Evolutionary conservation across 2,329 filamentous ascomycete species (phyloP).

Genomic region (Coniochaeta sp.): DNA sequence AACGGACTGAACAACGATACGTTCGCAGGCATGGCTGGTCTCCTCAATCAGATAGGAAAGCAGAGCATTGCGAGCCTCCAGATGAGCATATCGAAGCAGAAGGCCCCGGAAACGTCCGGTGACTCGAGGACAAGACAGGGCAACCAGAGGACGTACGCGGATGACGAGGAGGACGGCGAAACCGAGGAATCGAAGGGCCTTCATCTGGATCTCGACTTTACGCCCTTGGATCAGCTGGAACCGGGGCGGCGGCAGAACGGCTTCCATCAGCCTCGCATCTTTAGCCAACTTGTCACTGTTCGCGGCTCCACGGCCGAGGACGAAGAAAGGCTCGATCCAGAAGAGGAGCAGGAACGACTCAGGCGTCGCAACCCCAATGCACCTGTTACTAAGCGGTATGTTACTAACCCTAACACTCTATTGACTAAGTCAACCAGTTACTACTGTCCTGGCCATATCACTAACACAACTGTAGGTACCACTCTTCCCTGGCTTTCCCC

Average conservation of each 20-base stretch:
- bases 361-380: conserved; percentile 17
- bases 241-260: conserved; percentile 13
- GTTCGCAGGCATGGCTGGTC: conserved; percentile 56
- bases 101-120: conserved; percentile 9
- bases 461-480: conserved; percentile 31
- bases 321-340: conserved; percentile 17
- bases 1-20: conserved; percentile 37
- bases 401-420: too few relatives aligned
- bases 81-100: conserved; percentile 47
- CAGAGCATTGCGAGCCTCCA: conserved; percentile 71
- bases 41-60: conserved; percentile 68
- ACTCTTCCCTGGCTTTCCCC: conserved; percentile 58
- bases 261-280: conserved; percentile 26
- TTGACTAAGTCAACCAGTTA: too few relatives aligned
- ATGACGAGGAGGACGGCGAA: conserved; percentile 18
- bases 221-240: conserved; percentile 29
- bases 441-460: too few relatives aligned
- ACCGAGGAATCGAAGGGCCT: conserved; percentile 20
- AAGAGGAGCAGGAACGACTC: conserved; percentile 13
- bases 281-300: conserved; percentile 32
- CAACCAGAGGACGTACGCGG: conserved; percentile 10
- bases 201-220: conserved; percentile 31
- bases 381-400: conserved; percentile 18
- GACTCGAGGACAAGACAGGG: conserved; percentile 17
- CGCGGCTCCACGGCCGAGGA: conserved; percentile 20